Percentiles rank a stretch among this genome's conserved stretches.
These are phyloP conservation scores for Yamadazyma sp. DNA, from an alignment of 1,139 yeast genomes.

Conservation along the genomic window DNA sequence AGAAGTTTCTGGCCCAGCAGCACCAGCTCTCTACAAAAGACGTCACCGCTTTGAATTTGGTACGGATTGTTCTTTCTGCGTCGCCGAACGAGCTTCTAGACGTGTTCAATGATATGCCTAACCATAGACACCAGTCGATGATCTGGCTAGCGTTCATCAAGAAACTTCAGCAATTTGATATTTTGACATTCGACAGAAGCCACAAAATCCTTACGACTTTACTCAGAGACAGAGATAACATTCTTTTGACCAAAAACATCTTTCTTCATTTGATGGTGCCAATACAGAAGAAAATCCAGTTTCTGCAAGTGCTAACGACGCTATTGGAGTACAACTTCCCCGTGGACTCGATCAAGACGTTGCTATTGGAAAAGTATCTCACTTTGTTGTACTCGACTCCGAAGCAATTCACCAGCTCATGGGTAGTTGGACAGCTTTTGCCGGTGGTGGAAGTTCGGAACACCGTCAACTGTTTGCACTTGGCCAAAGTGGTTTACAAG, in stretches of 20 bases:
- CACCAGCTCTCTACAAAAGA: slow-evolving; percentile 16
- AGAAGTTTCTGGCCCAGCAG: slow-evolving; percentile 16
- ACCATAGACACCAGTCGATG: slow-evolving; percentile 25
- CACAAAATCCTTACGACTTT: slow-evolving; percentile 28
- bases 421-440: neutral
- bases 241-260: slow-evolving; percentile 33
- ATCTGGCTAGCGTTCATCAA: slow-evolving; percentile 40
- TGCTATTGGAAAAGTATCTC: slow-evolving; percentile 33
- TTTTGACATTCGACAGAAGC: slow-evolving; percentile 32
- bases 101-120: slow-evolving; percentile 28
- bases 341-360: slow-evolving; percentile 7
- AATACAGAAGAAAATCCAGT: slow-evolving; percentile 12
- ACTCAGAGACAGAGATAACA: slow-evolving; percentile 19
- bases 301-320: slow-evolving; percentile 1
- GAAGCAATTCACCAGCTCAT: neutral
- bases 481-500: slow-evolving; percentile 11
- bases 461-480: neutral
- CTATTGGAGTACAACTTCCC: slow-evolving; percentile 6
- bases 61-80: slow-evolving; percentile 26
- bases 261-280: slow-evolving; percentile 29
- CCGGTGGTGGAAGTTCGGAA: neutral
- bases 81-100: slow-evolving; percentile 35
- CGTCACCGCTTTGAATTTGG: slow-evolving; percentile 24
- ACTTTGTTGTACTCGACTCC: slow-evolving; percentile 19
- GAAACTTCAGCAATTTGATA: slow-evolving; percentile 32